Evolutionary conservation across 192 early-diverging fungal genomes (phyloP), one percentile per base, ranked within the genome.

Genomic region (Gorgonomyces haynaldii): DNA sequence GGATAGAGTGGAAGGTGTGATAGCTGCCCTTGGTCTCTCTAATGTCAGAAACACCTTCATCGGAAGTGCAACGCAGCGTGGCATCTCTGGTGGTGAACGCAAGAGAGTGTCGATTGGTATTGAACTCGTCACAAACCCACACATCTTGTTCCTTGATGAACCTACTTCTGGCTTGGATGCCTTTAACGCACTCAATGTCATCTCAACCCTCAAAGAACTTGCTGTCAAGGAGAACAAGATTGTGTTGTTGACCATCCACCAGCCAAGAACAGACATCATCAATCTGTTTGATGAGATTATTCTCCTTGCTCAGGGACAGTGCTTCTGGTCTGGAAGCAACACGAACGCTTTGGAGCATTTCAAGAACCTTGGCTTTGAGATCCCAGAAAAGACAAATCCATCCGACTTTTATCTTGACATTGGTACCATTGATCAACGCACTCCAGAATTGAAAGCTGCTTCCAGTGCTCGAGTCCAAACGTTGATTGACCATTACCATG

Each of bases 231-330:
- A 66, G 22, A 60, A 70, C 38, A 70, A 66, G 5, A 75, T 81
- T 4, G 79, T 86, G 2, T 53, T 88, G 17, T 76, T 83, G 65
- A 84, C 84, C 2, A 82, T 91, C 49, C 88, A 91, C 52, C 86
- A 88, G 60, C 88, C 88, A 22, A 75, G 67, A 35, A 32, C 79
- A 1, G 79, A 84, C 38, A 78, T 84, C 37, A 79, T 88, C 60
- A 69, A 75, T 23, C 70, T 81, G 4, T 86, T 86, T 56, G 82
- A 89, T 62, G 78, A 79, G 45, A 76, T 88, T 9, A 76, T 88
- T 19, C 57, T 88, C 29, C 56, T 85, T 26, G 69, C 74, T 38
- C 67, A 69, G 17, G 85, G 85, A 4, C 62, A 72, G 27, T 54
- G 67, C 9, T 65, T 84, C 3, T 82, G 32, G 35, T 60, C 48